These are phyloP conservation scores for Trichoderma reesei DNA, from an alignment of 495 filamentous ascomycete species.

Conservation along the genomic window DNA sequence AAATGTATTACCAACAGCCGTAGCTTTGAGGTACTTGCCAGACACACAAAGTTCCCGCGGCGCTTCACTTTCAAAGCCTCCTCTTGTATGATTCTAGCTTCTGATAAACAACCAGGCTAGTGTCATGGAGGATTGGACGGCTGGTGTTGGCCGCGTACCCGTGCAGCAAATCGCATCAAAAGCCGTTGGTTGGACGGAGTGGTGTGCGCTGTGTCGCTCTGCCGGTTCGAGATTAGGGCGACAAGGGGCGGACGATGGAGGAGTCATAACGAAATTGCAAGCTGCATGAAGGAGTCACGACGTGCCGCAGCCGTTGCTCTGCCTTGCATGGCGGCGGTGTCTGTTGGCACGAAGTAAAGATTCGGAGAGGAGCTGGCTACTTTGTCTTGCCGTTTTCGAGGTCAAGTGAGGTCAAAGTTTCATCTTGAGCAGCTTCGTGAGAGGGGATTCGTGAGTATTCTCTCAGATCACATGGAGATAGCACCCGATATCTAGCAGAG, in stretches of 20 bases:
- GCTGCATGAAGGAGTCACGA: background rate
- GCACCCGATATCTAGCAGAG: too few species aligned
- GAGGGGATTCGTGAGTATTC: too few species aligned
- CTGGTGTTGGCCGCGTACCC: background rate
- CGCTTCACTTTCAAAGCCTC: too few species aligned
- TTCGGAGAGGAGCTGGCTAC: background rate
- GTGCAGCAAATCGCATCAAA: slow-evolving; percentile 1
- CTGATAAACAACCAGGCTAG: background rate
- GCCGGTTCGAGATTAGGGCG: background rate
- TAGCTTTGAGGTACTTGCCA: too few species aligned
- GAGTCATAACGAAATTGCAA: background rate
- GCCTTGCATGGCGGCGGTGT: background rate
- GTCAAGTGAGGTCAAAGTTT: background rate
- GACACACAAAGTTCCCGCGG: too few species aligned
- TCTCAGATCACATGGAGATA: too few species aligned
- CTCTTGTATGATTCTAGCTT: background rate
- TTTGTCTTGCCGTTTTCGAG: background rate
- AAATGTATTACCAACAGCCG: too few species aligned
- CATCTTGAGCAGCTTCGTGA: too few species aligned
- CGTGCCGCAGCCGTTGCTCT: background rate
- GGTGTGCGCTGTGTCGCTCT: background rate
- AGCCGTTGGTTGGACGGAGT: background rate
- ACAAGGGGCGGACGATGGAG: background rate
- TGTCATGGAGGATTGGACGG: background rate
- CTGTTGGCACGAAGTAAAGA: background rate